Evolutionary conservation across 306 rosid genomes (phyloP).

Genomic region (Mimosa bimucronata): DNA sequence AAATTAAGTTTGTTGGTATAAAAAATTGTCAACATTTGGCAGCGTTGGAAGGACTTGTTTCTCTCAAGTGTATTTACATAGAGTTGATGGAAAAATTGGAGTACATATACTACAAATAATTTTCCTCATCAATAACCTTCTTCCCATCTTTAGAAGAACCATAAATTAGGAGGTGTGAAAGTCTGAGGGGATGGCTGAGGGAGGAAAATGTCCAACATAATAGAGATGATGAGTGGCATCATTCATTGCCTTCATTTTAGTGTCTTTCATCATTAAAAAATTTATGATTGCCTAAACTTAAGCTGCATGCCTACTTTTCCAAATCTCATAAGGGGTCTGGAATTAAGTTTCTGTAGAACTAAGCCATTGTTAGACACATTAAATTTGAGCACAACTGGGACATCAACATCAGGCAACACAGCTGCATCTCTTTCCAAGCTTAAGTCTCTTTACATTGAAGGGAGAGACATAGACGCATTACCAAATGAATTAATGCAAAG

Average conservation of each 20-base stretch:
- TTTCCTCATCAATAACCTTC: background rate
- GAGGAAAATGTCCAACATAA: background rate
- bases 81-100: no score
- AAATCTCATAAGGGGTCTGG: background rate
- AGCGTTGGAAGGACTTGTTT: background rate
- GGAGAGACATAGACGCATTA: background rate
- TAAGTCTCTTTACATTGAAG: accelerated
- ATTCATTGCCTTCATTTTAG: background rate
- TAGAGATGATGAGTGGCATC: background rate
- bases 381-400: background rate
- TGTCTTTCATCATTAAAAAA: background rate
- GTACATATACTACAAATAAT: background rate
- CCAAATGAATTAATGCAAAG: background rate
- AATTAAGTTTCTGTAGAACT: accelerated
- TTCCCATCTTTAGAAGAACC: background rate
- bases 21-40: background rate
- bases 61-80: background rate
- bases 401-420: background rate
- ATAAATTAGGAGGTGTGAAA: background rate
- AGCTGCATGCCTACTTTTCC: background rate
- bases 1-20: accelerated
- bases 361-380: background rate
- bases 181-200: background rate
- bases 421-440: background rate
- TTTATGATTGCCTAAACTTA: background rate